A percentile compares a stretch with the other conserved stretches of the same genome.
These are phyloP conservation scores for Neofusicoccum umdonicola DNA, from an alignment of 2,329 filamentous ascomycete species.

Conservation along the genomic window DNA sequence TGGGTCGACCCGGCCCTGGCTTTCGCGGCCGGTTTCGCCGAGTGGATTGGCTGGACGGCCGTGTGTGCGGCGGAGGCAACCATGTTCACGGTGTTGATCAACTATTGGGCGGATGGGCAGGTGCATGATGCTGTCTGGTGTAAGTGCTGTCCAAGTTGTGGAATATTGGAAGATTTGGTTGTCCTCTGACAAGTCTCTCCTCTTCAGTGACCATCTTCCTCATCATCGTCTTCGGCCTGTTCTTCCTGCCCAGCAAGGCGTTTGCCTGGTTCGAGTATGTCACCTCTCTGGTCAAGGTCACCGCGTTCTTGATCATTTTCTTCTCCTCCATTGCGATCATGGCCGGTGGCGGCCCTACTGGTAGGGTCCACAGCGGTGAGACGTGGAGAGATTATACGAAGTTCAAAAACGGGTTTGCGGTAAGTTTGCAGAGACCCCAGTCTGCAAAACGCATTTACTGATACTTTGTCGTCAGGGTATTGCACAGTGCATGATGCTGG, in stretches of 20 bases:
- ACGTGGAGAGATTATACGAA: constrained; percentile 36
- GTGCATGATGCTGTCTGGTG: constrained; percentile 16
- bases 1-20: constrained; percentile 40
- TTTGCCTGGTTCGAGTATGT: constrained; percentile 33
- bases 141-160: background rate
- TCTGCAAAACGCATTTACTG: background rate
- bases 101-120: constrained; percentile 5
- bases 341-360: constrained; percentile 35
- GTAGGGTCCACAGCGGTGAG: constrained; percentile 32
- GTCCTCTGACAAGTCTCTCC: background rate
- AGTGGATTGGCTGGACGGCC: constrained; percentile 29
- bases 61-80: constrained; percentile 25
- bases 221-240: constrained; percentile 14
- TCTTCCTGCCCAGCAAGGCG: constrained; percentile 26
- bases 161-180: no score
- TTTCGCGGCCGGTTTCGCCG: constrained; percentile 38
- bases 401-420: constrained; percentile 38
- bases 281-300: constrained; percentile 30
- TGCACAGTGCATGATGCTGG: constrained; percentile 12
- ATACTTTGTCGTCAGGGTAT: background rate
- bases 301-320: constrained; percentile 35
- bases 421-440: background rate
- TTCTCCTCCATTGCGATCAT: constrained; percentile 33
- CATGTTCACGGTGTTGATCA: constrained; percentile 24
- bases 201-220: constrained; percentile 18